A percentile compares a stretch with the other conserved stretches of the same genome.
phyloP scores from a whole-genome alignment of 1,284 basidiomycete genomes.

The Rhodotorula glutinis region DNA sequence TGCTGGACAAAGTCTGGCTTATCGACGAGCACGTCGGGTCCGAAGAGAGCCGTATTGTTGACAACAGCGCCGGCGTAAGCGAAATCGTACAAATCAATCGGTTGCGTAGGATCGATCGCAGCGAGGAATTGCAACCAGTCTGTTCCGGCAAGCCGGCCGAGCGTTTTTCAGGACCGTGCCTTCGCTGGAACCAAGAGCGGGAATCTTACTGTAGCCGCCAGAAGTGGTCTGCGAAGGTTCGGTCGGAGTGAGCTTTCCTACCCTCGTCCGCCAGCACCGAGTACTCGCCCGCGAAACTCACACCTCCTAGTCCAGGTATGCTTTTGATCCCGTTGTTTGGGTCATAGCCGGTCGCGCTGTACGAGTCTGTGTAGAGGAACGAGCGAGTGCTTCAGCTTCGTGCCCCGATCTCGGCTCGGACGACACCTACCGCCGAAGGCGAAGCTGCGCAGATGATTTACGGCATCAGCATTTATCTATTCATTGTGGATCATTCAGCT shows the following conservation, averaged over 20 bases:
- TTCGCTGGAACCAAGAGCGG: fast-evolving
- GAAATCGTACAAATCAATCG: slow-evolving; percentile 16
- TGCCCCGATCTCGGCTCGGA: too few species aligned
- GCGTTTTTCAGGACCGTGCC: not conserved
- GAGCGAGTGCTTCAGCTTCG: too few species aligned
- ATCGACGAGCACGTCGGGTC: not conserved
- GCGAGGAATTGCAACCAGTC: slow-evolving; percentile 11
- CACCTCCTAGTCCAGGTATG: not conserved
- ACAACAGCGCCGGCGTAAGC: slow-evolving; percentile 19
- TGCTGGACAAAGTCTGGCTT: slow-evolving; percentile 16
- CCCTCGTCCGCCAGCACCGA: not conserved
- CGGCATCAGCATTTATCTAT: too few species aligned
- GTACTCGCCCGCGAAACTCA: not conserved
- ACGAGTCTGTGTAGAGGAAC: slow-evolving; percentile 7
- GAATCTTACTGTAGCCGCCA: slow-evolving; percentile 8
- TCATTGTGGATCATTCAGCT: too few species aligned
- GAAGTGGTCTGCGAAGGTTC: not conserved
- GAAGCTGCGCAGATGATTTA: slow-evolving; percentile 6
- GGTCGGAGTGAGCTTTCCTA: not conserved
- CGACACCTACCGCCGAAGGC: slow-evolving; percentile 21
- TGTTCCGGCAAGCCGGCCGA: not conserved
- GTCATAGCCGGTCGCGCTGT: slow-evolving; percentile 14
- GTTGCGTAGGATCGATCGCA: not conserved
- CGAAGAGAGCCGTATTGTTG: slow-evolving; percentile 9
- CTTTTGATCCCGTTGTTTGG: slow-evolving; percentile 5